A percentile compares a stretch with the other conserved stretches of the same genome.
Conservation (phyloP, 495 filamentous ascomycete species). For the Cenococcum geophilum region DNA sequence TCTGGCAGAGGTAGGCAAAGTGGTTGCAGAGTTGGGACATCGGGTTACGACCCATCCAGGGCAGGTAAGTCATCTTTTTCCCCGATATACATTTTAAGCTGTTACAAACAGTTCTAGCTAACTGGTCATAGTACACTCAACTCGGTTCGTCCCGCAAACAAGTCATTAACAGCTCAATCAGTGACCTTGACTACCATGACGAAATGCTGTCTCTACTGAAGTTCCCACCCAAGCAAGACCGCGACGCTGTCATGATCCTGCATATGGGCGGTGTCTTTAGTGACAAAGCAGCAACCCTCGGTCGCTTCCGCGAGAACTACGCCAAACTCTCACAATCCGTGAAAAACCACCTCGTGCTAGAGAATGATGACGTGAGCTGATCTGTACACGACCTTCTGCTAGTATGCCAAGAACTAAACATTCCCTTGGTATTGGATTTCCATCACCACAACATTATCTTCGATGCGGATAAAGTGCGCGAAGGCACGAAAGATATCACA, state of each 20-base stretch:
- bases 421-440: conserved; percentile 87
- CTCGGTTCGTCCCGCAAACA: conserved; percentile 69
- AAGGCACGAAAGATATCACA: conserved; percentile 79
- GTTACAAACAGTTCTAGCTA: not conserved
- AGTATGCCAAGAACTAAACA: conserved; percentile 85
- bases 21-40: conserved; percentile 76
- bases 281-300: conserved; percentile 74
- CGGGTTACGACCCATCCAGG: conserved; percentile 87
- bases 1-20: conserved; percentile 67
- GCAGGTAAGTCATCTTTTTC: conserved; percentile 44
- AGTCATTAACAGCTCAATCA: conserved; percentile 67
- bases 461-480: conserved; percentile 61
- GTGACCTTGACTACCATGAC: conserved; percentile 85
- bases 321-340: conserved; percentile 55
- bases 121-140: conserved; percentile 63
- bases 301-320: conserved; percentile 79
- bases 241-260: conserved; percentile 88
- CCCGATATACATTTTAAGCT: not conserved
- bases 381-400: conserved; percentile 87
- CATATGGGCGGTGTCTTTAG: conserved; percentile 93
- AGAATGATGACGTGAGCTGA: conserved; percentile 92
- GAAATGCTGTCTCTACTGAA: conserved; percentile 76
- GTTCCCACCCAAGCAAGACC: conserved; percentile 71
- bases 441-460: conserved; percentile 97
- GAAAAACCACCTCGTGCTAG: conserved; percentile 78